Evolutionary conservation across 805 yeast genomes (phyloP), one percentile per base, ranked within the genome.

Genomic region (Yamadazyma akitaensis): DNA sequence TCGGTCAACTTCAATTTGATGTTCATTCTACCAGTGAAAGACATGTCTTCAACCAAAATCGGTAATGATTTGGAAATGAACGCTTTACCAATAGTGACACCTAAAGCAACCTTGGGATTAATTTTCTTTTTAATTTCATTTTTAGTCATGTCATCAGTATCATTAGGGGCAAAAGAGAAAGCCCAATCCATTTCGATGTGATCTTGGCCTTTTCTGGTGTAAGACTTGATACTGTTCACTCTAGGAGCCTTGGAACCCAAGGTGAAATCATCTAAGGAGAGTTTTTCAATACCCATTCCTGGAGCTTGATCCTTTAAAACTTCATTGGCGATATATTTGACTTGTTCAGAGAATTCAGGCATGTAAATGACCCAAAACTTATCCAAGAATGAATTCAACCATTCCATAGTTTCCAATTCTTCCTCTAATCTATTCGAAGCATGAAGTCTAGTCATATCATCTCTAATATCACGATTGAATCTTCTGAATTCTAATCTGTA

Each of bases 361-460:
- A 87, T 87, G 58, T 87, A 87, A 50, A 87, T 85, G 47, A 85
- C 87, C 96, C 96, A 87, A 59, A 87, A 85, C 65, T 87, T 87
- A 37, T 82, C 82, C 61, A 87, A 65, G 58, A 87, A 86, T 19
- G 83, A 77, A 58, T 87, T 87, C 57, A 87, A 63, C 96, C 96
- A 87, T 49, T 83, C 80, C 80, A 87, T 85, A 8, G 91, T 82
- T 66, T 87, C 96, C 45, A 75, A 61, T 55, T 75, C 77, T 40
- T 77, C 74, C 48, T 82, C 87, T 51, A 87, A 67, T 34, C 81
- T 72, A 60, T 84, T 86, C 41, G 73, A 69, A n/a, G 88, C 79
- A 24, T 76, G 71, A 39, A 77, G 64, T 68, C 96, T 77, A 43
- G 76, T 70, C 78, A 87, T 77, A 61, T 87, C 95, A 65, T 87